phyloP scores from a whole-genome alignment of 1,284 basidiomycete genomes.

The Cystobasidiaceae sp. region DNA sequence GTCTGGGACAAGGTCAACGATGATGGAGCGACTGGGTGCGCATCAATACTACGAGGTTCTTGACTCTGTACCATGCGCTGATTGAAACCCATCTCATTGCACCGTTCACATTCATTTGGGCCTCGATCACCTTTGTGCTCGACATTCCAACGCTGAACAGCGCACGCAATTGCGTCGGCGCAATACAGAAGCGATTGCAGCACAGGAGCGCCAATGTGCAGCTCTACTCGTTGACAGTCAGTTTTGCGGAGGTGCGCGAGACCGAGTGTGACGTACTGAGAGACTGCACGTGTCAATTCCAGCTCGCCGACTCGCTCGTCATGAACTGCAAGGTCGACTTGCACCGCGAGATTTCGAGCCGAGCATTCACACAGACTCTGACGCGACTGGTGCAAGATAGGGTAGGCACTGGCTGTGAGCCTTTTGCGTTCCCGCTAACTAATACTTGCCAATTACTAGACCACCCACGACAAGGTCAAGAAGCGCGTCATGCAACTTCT shows the following conservation, averaged over 20 bases:
- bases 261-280: too few relatives aligned
- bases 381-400: slow-evolving; percentile 82
- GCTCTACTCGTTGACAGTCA: slow-evolving; percentile 72
- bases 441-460: slow-evolving; percentile 52
- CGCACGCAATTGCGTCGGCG: slow-evolving; percentile 75
- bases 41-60: slow-evolving; percentile 12
- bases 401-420: slow-evolving; percentile 52
- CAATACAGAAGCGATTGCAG: slow-evolving; percentile 80
- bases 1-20: slow-evolving; percentile 94
- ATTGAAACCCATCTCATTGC: neutral
- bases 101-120: neutral
- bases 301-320: slow-evolving; percentile 75
- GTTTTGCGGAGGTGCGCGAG: slow-evolving; percentile 14
- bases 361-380: slow-evolving; percentile 82
- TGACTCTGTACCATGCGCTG: neutral
- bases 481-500: slow-evolving; percentile 68
- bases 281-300: slow-evolving; percentile 39
- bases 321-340: slow-evolving; percentile 84
- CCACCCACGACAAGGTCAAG: slow-evolving; percentile 81
- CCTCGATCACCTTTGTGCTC: slow-evolving; percentile 16
- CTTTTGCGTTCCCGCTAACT: neutral
- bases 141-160: too few relatives aligned
- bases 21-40: slow-evolving; percentile 74
- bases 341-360: slow-evolving; percentile 79
- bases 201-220: slow-evolving; percentile 97